Conservation (phyloP, 176 grass and related monocot genomes). For the Musa schizocarpa region DNA sequence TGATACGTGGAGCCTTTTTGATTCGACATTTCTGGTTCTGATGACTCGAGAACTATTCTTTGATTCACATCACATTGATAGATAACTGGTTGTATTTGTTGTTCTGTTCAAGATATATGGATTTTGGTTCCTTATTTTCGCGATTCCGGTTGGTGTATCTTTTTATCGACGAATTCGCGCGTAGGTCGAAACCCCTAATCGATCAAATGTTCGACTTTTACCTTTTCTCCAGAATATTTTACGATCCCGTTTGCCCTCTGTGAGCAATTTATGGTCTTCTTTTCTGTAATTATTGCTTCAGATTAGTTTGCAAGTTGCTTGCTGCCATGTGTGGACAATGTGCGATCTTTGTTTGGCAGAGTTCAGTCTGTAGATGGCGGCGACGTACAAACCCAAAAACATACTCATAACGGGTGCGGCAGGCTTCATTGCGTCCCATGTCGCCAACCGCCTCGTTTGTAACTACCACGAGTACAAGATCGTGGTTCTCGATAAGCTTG, state of each 20-base stretch:
- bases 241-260: background rate
- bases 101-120: too few species aligned
- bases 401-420: constrained; percentile 19
- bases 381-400: constrained; percentile 11
- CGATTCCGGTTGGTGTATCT: too few species aligned
- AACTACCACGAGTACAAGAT: constrained; percentile 18
- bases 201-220: background rate
- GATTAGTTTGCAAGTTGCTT: too few species aligned
- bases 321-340: background rate
- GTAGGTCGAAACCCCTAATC: background rate
- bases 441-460: constrained; percentile 10
- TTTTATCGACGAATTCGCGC: too few species aligned
- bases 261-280: background rate
- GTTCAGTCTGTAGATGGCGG: background rate
- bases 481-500: constrained; percentile 21
- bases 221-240: background rate
- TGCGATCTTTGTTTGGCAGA: background rate
- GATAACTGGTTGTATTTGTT: too few species aligned
- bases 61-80: too few species aligned
- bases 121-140: too few species aligned
- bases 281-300: too few species aligned
- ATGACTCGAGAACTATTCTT: background rate
- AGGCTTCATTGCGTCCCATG: constrained; percentile 22
- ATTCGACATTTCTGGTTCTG: background rate
- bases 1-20: background rate